Evolutionary conservation across 768 basidiomycete genomes (phyloP).

Genomic region (Kwoniella europaea): DNA sequence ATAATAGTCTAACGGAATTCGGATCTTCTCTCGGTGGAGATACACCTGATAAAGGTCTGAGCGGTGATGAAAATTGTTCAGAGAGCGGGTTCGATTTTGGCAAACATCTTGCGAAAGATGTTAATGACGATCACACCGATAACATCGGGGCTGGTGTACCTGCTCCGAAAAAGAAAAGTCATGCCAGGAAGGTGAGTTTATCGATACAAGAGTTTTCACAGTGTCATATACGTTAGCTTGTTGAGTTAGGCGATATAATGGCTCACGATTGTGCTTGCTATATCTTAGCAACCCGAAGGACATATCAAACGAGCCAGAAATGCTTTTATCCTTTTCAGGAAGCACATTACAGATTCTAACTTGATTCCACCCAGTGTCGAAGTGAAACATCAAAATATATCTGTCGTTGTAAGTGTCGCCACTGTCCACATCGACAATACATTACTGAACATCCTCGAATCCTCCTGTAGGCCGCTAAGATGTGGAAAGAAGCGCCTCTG

Average conservation of each 20-base stretch:
- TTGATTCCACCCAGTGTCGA: constrained; percentile 56
- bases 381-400: constrained; percentile 59
- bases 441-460: not conserved
- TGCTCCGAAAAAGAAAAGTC: constrained; percentile 52
- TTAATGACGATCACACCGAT: not conserved
- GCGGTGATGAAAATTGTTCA: constrained; percentile 3
- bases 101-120: not conserved
- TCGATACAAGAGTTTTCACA: too few species aligned
- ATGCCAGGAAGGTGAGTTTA: constrained; percentile 52
- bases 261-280: not conserved
- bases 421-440: not conserved
- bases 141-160: constrained; percentile 29
- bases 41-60: constrained; percentile 14
- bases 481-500: constrained; percentile 57
- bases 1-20: constrained; percentile 15
- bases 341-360: constrained; percentile 58
- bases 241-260: too few species aligned
- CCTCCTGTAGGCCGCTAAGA: constrained; percentile 51
- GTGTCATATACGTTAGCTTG: too few species aligned
- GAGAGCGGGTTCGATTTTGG: constrained; percentile 12
- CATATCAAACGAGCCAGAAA: constrained; percentile 59
- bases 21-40: constrained; percentile 14
- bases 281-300: constrained; percentile 53
- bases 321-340: constrained; percentile 59
- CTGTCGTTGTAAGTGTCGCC: constrained; percentile 50